Conservation (phyloP, 2,329 filamentous ascomycete species). For the Dissoconium aciculare region DNA sequence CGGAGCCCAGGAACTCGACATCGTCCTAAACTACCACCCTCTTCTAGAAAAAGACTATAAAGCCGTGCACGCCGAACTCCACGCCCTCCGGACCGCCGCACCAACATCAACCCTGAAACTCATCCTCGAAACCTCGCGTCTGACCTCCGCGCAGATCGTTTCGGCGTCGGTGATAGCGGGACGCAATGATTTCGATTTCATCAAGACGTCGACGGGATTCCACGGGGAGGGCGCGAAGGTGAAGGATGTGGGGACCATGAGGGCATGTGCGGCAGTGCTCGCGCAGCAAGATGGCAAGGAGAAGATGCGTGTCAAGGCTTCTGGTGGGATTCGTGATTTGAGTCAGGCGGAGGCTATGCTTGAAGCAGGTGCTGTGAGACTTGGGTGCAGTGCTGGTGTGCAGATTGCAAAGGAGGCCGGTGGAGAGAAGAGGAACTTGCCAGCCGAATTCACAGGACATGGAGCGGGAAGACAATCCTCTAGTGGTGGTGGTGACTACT, state of each 20-base stretch:
- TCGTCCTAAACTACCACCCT: slow-evolving; percentile 42
- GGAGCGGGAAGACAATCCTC: too few species aligned
- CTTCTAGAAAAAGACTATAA: slow-evolving; percentile 30
- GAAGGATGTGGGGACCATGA: slow-evolving; percentile 41
- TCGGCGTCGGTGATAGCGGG: slow-evolving; percentile 39
- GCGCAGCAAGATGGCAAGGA: slow-evolving; percentile 16
- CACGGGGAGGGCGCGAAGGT: slow-evolving; percentile 39
- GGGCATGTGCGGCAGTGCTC: slow-evolving; percentile 32
- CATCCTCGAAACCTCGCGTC: slow-evolving; percentile 44
- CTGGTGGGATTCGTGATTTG: slow-evolving; percentile 39
- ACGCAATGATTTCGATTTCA: slow-evolving; percentile 40
- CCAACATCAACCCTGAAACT: slow-evolving; percentile 36
- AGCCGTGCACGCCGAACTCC: slow-evolving; percentile 39
- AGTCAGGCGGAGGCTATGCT: slow-evolving; percentile 40
- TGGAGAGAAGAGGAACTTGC: neutral
- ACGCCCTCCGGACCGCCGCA: slow-evolving; percentile 35
- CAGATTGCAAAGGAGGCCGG: slow-evolving; percentile 38
- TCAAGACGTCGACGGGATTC: slow-evolving; percentile 48
- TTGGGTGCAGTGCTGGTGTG: slow-evolving; percentile 42
- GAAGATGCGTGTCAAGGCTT: slow-evolving; percentile 42
- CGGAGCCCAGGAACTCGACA: slow-evolving; percentile 43
- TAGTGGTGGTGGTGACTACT: too few species aligned
- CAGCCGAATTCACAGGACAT: too few species aligned
- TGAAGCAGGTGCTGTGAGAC: slow-evolving; percentile 39
- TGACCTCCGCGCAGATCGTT: slow-evolving; percentile 35